These are phyloP conservation scores for Fusarium sacchari DNA, from an alignment of 2,329 filamentous ascomycete genomes.

Conservation along the genomic window DNA sequence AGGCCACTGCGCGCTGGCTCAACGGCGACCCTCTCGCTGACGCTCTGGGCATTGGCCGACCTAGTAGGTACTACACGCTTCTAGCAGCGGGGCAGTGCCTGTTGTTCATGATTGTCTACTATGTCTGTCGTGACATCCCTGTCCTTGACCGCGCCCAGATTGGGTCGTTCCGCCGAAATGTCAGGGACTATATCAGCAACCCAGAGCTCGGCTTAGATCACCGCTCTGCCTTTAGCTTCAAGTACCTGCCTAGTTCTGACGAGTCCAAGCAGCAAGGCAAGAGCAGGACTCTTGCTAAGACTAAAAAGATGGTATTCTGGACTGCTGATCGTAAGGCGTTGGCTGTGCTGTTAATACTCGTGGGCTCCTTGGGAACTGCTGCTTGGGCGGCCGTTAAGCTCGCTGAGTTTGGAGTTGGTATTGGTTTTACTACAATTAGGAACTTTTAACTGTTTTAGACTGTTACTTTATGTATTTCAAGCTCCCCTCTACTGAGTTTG, in stretches of 20 bases:
- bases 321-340: neutral
- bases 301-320: neutral
- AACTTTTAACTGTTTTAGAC: too few species aligned
- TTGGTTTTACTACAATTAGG: too few species aligned
- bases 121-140: neutral
- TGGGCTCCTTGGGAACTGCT: fast-evolving
- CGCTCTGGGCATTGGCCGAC: neutral
- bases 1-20: neutral
- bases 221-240: neutral
- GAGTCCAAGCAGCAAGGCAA: fast-evolving
- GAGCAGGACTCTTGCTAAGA: neutral
- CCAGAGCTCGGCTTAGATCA: neutral
- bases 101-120: neutral
- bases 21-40: neutral
- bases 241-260: neutral
- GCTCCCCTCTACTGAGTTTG: too few species aligned
- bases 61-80: neutral
- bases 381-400: fast-evolving
- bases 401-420: neutral
- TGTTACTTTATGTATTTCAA: too few species aligned
- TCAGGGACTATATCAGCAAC: neutral
- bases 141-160: neutral
- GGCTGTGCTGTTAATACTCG: neutral
- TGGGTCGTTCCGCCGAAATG: neutral
- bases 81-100: fast-evolving